Conservation (phyloP, 2,329 filamentous ascomycete species). For the Gaeumannomyces tritici region DNA sequence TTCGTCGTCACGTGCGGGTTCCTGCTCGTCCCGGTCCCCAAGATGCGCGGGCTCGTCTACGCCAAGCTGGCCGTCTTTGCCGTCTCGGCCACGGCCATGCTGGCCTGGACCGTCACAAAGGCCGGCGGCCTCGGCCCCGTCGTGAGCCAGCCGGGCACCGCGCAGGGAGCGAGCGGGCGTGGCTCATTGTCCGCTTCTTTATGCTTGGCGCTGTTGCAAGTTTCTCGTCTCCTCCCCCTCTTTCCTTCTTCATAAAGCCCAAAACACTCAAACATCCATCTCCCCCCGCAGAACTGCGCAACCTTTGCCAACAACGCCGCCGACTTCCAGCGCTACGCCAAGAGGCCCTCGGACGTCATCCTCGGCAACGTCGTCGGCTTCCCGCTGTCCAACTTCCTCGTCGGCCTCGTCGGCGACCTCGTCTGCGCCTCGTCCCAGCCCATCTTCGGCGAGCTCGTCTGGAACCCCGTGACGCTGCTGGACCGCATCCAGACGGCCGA, state of each 20-base stretch:
- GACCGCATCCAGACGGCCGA: slow-evolving; percentile 4
- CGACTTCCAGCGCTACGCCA: slow-evolving; percentile 32
- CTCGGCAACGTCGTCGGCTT: slow-evolving; percentile 29
- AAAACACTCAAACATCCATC: background rate
- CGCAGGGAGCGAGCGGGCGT: slow-evolving; percentile 20
- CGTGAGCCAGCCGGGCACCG: slow-evolving; percentile 16
- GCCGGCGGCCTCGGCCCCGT: slow-evolving; percentile 12
- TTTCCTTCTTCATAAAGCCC: too few relatives aligned
- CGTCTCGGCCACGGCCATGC: slow-evolving; percentile 6
- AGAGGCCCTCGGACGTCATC: slow-evolving; percentile 27
- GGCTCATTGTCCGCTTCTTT: slow-evolving; percentile 27
- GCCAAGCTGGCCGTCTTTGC: slow-evolving; percentile 7
- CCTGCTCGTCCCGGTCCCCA: slow-evolving; percentile 7
- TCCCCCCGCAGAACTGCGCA: slow-evolving; percentile 14
- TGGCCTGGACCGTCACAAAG: slow-evolving; percentile 5
- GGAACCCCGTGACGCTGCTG: slow-evolving; percentile 7
- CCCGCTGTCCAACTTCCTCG: slow-evolving; percentile 26
- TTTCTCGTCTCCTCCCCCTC: background rate
- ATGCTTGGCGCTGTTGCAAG: slow-evolving; percentile 20
- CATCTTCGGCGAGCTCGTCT: slow-evolving; percentile 8
- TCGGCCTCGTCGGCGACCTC: slow-evolving; percentile 25
- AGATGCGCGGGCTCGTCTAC: slow-evolving; percentile 8
- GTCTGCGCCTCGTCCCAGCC: slow-evolving; percentile 6
- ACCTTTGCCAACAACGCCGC: slow-evolving; percentile 30
- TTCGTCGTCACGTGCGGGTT: slow-evolving; percentile 16